Conservation (phyloP, 306 rosid genomes). For the Casuarina glauca region DNA sequence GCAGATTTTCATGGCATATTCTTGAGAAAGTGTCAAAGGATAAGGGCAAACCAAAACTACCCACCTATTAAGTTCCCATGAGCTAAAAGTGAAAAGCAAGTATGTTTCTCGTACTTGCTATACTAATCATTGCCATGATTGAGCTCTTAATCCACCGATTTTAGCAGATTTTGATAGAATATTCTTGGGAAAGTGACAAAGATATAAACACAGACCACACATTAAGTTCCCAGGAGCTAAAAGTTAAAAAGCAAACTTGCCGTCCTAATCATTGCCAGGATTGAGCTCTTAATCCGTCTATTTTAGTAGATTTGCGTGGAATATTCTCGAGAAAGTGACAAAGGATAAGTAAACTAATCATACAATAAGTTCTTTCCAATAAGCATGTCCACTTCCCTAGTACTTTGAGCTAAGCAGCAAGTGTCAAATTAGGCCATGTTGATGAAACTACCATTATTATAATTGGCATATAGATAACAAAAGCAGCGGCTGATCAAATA, state of each 20-base stretch:
- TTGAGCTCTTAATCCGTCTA: conserved; percentile 31
- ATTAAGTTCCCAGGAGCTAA: conserved; percentile 19
- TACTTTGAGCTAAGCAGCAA: conserved; percentile 13
- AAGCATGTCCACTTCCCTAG: conserved; percentile 43
- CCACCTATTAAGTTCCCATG: no score
- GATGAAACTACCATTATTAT: conserved; percentile 22
- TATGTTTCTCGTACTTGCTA: no score
- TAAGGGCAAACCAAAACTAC: no score
- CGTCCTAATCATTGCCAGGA: conserved; percentile 6
- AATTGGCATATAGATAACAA: conserved; percentile 20
- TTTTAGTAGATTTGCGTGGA: conserved; percentile 41
- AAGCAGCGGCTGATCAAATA: conserved; percentile 9
- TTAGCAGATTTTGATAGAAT: conserved; percentile 38
- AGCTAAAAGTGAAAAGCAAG: no score
- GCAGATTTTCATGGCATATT: no score
- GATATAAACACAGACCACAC: conserved; percentile 30
- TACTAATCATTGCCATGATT: conserved; percentile 9
- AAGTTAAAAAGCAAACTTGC: no score
- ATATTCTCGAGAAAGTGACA: conserved; percentile 35
- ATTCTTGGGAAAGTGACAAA: conserved; percentile 33
- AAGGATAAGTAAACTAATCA: conserved; percentile 29
- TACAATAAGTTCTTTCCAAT: conserved; percentile 31
- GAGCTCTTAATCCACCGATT: conserved; percentile 38
- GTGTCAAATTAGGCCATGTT: conserved; percentile 20
- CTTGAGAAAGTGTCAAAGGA: no score